Evolutionary conservation across 768 basidiomycete species (phyloP).

Genomic region (Rhizopogon sp.): DNA sequence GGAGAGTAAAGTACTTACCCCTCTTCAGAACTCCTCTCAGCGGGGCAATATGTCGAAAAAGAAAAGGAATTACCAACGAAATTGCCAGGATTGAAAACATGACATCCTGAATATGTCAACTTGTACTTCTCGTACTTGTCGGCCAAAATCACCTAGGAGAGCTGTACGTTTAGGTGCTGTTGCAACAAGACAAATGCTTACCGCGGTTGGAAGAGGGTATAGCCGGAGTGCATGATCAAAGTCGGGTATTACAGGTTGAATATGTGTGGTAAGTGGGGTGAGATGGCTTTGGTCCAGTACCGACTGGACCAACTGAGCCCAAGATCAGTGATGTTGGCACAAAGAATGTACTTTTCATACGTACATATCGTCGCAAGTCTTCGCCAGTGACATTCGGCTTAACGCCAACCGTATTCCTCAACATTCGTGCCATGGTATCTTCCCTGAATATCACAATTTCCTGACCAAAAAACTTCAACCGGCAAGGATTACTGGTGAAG

Average conservation of each 20-base stretch:
- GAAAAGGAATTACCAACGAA: constrained; percentile 79
- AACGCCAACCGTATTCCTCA: constrained; percentile 86
- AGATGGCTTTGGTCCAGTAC: constrained; percentile 94
- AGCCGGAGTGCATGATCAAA: constrained; percentile 89
- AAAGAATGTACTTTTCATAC: constrained; percentile 22
- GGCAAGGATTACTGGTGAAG: constrained; percentile 88
- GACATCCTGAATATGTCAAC: constrained; percentile 95
- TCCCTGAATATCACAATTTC: constrained; percentile 94
- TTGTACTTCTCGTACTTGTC: constrained; percentile 97
- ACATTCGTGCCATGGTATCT: constrained; percentile 89
- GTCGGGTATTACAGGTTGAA: constrained; percentile 85
- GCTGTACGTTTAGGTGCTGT: constrained; percentile 6
- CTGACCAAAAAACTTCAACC: constrained; percentile 92
- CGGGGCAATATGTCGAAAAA: constrained; percentile 90
- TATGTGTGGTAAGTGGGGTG: constrained; percentile 76
- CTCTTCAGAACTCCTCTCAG: constrained; percentile 80
- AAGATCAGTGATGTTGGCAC: not conserved
- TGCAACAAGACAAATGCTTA: constrained; percentile 33
- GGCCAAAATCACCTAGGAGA: constrained; percentile 75
- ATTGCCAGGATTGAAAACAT: constrained; percentile 96
- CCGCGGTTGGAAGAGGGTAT: constrained; percentile 90
- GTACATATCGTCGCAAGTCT: constrained; percentile 84
- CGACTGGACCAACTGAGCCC: constrained; percentile 82
- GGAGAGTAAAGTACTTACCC: constrained; percentile 41
- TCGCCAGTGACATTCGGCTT: constrained; percentile 76